Evolutionary conservation across 805 yeast species (phyloP).

Genomic region (Candida adriatica): DNA sequence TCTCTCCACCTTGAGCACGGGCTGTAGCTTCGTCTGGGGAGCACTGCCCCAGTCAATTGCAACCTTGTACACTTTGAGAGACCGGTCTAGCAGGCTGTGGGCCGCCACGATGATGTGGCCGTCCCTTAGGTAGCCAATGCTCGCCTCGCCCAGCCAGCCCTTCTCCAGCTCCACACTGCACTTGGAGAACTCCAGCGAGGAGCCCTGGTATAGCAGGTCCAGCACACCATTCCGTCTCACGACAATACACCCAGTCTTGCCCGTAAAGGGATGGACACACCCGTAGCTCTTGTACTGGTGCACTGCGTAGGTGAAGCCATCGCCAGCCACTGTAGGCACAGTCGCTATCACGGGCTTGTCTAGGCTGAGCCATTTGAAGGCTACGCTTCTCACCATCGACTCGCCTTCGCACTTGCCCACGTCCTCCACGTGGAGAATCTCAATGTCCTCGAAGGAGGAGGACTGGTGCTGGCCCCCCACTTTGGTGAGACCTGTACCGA

Average conservation of each 20-base stretch:
- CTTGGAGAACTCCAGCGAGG: slow-evolving; percentile 49
- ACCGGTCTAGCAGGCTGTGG: slow-evolving; percentile 29
- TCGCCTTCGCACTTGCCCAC: slow-evolving; percentile 17
- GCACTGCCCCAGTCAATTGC: slow-evolving; percentile 50
- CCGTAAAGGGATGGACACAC: slow-evolving; percentile 57
- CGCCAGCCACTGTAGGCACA: slow-evolving; percentile 44
- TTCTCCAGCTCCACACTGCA: slow-evolving; percentile 23
- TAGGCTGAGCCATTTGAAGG: slow-evolving; percentile 67
- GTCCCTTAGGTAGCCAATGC: slow-evolving; percentile 47
- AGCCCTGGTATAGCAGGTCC: slow-evolving; percentile 57
- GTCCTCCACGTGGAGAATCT: slow-evolving; percentile 32
- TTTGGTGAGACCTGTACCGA: slow-evolving; percentile 42
- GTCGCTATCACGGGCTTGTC: slow-evolving; percentile 59
- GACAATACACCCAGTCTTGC: slow-evolving; percentile 66
- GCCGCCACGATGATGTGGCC: slow-evolving; percentile 39
- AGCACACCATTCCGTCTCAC: slow-evolving; percentile 58
- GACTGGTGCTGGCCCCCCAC: slow-evolving; percentile 25
- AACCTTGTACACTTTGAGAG: slow-evolving; percentile 36
- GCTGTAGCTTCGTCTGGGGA: slow-evolving; percentile 32
- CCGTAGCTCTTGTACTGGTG: slow-evolving; percentile 55
- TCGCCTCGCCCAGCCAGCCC: slow-evolving; percentile 29
- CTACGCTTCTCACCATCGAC: slow-evolving; percentile 27
- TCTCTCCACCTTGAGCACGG: slow-evolving; percentile 32
- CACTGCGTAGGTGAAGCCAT: slow-evolving; percentile 46
- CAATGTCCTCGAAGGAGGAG: slow-evolving; percentile 22